phyloP scores from a whole-genome alignment of 2,329 filamentous ascomycete species.

The Didymella glomerata region DNA sequence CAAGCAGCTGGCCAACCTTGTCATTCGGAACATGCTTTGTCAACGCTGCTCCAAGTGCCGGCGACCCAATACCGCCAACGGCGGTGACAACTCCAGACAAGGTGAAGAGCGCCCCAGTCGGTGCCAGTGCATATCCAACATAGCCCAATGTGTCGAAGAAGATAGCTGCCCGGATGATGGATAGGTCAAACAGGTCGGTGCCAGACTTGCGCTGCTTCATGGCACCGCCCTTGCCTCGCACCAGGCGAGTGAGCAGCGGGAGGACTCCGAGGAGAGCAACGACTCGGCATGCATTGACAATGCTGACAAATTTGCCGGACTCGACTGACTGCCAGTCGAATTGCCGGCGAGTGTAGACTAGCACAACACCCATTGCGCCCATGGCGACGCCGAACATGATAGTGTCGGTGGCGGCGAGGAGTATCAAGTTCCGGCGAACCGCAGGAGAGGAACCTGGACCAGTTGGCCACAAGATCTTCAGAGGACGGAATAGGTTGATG shows the following conservation, averaged over 20 bases:
- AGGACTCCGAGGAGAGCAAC: conserved; percentile 76
- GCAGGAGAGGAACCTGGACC: conserved; percentile 67
- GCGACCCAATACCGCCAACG: conserved; percentile 83
- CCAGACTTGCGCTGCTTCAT: conserved; percentile 61
- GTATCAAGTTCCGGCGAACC: conserved; percentile 80
- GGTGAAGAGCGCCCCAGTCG: conserved; percentile 71
- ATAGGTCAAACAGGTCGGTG: conserved; percentile 79
- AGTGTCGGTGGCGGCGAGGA: conserved; percentile 82
- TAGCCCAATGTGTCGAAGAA: conserved; percentile 79
- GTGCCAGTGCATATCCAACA: conserved; percentile 74
- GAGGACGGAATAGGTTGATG: conserved; percentile 75
- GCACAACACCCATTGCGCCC: conserved; percentile 79
- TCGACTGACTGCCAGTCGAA: conserved; percentile 87
- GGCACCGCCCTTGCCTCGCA: conserved; percentile 65
- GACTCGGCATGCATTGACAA: conserved; percentile 80
- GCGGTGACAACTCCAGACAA: conserved; percentile 76
- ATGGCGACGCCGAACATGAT: conserved; percentile 83
- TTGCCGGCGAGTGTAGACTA: conserved; percentile 82
- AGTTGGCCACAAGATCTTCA: conserved; percentile 79
- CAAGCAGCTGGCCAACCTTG: conserved; percentile 84
- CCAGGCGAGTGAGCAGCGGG: conserved; percentile 77
- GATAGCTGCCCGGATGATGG: conserved; percentile 77
- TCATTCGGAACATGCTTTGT: conserved; percentile 91
- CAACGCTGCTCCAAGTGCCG: conserved; percentile 81
- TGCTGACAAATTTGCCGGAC: conserved; percentile 80